Base-by-base conservation (phyloP, 163 green algal genomes). In the Chloromonas sp. region DNA sequence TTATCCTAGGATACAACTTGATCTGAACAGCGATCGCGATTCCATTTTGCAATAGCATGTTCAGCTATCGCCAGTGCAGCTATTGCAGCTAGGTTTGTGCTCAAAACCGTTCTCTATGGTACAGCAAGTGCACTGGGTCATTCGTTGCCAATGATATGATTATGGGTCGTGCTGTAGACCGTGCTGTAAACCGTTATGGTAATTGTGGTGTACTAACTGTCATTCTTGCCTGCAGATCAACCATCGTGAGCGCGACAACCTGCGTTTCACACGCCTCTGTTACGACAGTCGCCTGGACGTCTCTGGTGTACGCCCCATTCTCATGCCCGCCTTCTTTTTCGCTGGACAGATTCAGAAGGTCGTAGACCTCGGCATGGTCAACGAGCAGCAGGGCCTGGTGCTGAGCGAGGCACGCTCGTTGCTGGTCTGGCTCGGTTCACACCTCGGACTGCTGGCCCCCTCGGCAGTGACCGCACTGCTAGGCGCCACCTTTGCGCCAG, bases 271-370 rank as follows among this genome's bases (percentile, higher is more conserved):
- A 36, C 86, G 91, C 84, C 84, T 94, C 2, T 84, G 85, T 71
- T 81, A 88, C 70, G 89, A 89, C 83, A 58, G 81, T 2, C 71
- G 61, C 82, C 85, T 89, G 2, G 76, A 86, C 80, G 82, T 83
- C 60, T 57, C 70, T 61, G 87, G 89, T 66, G 89, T 94, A 85
- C 88, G 90, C 8, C 91, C 91, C 66, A 88, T 94, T 74, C 89
- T 94, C 84, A 83, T 94, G 60, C 91, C 91, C 60, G 74, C 91
- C 59, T 94, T 94, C 86, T 94, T 93, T 81, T 93, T 91, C 70
- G 91, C 90, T 14, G 91, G 91, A 60, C 89, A 94, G 88, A 83
- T 94, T 71, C 87, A 87, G 71, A 70, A 61, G 71, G 90, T 90
- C 58, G 60, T 93, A 61, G 91, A 94, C 86, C 79, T 70, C 1